phyloP scores from a whole-genome alignment of 257 asterid species.

The Mitragyna speciosa region DNA sequence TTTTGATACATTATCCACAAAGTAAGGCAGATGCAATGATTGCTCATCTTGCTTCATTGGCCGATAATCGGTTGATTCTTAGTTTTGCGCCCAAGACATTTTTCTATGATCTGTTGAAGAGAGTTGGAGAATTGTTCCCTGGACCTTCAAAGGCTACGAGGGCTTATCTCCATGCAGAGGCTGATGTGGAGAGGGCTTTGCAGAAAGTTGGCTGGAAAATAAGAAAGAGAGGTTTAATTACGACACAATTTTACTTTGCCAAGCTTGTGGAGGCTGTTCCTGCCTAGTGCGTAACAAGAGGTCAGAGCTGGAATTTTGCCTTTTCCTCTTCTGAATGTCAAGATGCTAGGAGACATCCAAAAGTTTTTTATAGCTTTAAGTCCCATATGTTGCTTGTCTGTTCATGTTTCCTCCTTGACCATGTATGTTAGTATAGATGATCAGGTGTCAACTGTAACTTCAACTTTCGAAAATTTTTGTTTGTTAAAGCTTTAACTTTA shows the following conservation, averaged over 20 bases:
- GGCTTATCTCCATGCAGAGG: constrained; percentile 88
- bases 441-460: constrained; percentile 3
- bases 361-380: constrained; percentile 6
- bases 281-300: constrained; percentile 48
- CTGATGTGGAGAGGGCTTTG: constrained; percentile 81
- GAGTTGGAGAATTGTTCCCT: constrained; percentile 89
- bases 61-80: constrained; percentile 72
- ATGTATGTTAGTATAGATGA: constrained; percentile 19
- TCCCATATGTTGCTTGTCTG: neutral
- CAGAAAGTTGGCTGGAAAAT: constrained; percentile 83
- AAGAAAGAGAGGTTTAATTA: constrained; percentile 70
- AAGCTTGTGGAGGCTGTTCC: constrained; percentile 86
- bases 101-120: constrained; percentile 73
- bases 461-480: neutral
- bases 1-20: constrained; percentile 94
- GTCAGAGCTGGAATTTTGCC: constrained; percentile 35
- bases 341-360: constrained; percentile 7
- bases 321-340: constrained; percentile 15
- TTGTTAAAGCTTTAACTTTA: neutral
- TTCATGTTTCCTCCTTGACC: constrained; percentile 3
- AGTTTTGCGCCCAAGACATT: constrained; percentile 94
- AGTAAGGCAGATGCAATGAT: constrained; percentile 91
- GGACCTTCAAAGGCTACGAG: constrained; percentile 99
- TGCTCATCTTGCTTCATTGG: constrained; percentile 88
- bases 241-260: constrained; percentile 85